Evolutionary conservation across 805 yeast genomes (phyloP), one percentile per base, ranked within the genome.

Genomic region (Pichia membranifaciens): DNA sequence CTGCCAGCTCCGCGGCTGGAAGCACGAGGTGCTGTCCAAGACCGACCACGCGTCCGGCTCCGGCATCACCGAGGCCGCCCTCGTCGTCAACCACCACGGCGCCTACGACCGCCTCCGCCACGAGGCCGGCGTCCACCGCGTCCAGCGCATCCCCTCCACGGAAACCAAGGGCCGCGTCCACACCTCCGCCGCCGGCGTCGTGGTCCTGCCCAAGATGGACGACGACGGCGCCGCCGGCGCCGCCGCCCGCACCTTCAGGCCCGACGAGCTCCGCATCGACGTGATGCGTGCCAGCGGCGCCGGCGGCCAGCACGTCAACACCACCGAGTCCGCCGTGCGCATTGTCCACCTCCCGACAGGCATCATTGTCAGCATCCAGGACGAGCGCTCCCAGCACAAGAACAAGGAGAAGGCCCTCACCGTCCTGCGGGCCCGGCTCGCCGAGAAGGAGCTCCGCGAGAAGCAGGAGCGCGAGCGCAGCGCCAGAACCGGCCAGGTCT

Each of bases 241-340:
- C 2, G 45, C 51, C 18, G 41, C 50, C 15, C 69, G 91, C 37
- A 77, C 78, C 48, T 88, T 93, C 64, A 80, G 79, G 17, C 87
- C 90, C 0, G 95, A 86, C 2, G 99, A 93, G 58, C 81, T 93
- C 20, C 75, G 96, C 48, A 81, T 93, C 4, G 99, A 93, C 62
- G 89, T 93, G n/a, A 93, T 91, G 96, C 74, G 99, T 55, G 87
- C 98, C 0, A 81, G 96, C 47, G 99, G 99, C 3, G 84, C 93
- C 53, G 99, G 99, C 48, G 99, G 99, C 0, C 99, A 91, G 69
- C 98, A 91, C 61, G 99, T 91, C 33, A 91, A 91, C 61, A 91
- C 96, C 13, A 93, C 98, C 0, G 98, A 91, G 61, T 88, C 96
- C 1, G 99, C 99, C 0, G 98, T 93, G 13, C 74, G 99, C 57